Percentiles rank a stretch among this genome's conserved stretches.
phyloP scores from a whole-genome alignment of 805 yeast species.

The Sugiyamaella marilandica region DNA sequence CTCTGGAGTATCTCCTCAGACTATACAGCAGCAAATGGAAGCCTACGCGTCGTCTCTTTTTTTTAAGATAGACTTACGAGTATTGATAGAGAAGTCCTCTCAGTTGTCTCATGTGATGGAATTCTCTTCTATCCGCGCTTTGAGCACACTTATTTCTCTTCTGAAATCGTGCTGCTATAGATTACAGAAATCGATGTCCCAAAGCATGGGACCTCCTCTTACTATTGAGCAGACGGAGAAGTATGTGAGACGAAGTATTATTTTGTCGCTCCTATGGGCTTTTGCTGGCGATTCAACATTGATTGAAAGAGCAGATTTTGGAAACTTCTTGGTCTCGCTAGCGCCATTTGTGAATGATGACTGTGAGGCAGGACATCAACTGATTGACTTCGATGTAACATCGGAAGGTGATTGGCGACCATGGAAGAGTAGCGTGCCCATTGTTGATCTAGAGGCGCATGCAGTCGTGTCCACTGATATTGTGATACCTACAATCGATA shows the following conservation, averaged over 20 bases:
- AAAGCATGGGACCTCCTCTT: constrained; percentile 24
- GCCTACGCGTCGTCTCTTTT: background rate
- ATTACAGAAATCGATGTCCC: constrained; percentile 23
- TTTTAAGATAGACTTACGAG: constrained; percentile 12
- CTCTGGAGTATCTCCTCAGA: background rate
- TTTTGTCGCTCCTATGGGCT: constrained; percentile 52
- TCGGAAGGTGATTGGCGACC: constrained; percentile 45
- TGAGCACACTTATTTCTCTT: constrained; percentile 40
- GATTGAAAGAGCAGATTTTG: constrained; percentile 39
- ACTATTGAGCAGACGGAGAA: constrained; percentile 26
- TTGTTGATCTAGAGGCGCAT: constrained; percentile 48
- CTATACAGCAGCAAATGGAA: background rate
- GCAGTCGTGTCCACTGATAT: constrained; percentile 56
- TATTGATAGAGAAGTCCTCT: constrained; percentile 29
- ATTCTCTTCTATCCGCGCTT: constrained; percentile 35
- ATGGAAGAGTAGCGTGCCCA: constrained; percentile 40
- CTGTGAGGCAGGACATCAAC: constrained; percentile 15
- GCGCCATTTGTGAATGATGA: constrained; percentile 22
- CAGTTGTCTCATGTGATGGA: constrained; percentile 49
- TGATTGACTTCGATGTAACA: constrained; percentile 43
- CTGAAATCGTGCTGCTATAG: constrained; percentile 36
- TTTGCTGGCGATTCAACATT: constrained; percentile 53
- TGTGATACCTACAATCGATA: constrained; percentile 76
- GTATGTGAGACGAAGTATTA: constrained; percentile 22
- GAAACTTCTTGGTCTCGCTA: constrained; percentile 26